Evolutionary conservation across 2,329 filamentous ascomycete genomes (phyloP), one percentile per base, ranked within the genome.

Genomic region (Hymenoscyphus repandus): DNA sequence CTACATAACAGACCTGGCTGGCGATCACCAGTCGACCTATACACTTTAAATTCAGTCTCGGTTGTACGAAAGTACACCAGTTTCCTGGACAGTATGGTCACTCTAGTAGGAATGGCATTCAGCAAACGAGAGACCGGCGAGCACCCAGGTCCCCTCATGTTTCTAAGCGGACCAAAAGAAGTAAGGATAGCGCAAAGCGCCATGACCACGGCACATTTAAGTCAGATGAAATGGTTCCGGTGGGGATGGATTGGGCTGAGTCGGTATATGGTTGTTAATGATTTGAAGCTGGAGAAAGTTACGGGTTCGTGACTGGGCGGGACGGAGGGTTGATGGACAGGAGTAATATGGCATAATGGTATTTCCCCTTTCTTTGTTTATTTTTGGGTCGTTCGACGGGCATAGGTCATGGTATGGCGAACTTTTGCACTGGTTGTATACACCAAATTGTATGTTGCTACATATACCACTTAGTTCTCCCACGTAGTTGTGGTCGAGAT

Each of bases 151-250:
- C 76, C 77, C 1, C 68, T 96, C 47, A 66, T 96, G 33, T 90
- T 86, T 63, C 74, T 92, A 54, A 95, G 79, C 69, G 78, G 79
- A 7, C 74, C 90, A 13, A 66, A 70, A 4, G 76, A 77, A 49
- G 81, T 85, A 57, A 75, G 84, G 56, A 79, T 76, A 30, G 92
- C 89, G 6, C 86, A 91, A 72, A 77, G 74, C 49, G 91, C 93
- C 31, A 99, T 99, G 93, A 90, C 88, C 1, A 77, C 79, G 49
- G 92, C 88, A 27, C 93, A 99, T 73, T 76, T 83, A 71, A 96
- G 90, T 69, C 93, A 99, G 77, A 99, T 99, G 93, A 82, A 88
- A 34, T 99, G 93, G 93, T 99, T 97, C 66, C 82, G 93, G 6
- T 97, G 90, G 80, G 89, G 90, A 2, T 99, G 91, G 90, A 96